phyloP scores from a whole-genome alignment of 257 asterid species.

The Fraxinus anomala region DNA sequence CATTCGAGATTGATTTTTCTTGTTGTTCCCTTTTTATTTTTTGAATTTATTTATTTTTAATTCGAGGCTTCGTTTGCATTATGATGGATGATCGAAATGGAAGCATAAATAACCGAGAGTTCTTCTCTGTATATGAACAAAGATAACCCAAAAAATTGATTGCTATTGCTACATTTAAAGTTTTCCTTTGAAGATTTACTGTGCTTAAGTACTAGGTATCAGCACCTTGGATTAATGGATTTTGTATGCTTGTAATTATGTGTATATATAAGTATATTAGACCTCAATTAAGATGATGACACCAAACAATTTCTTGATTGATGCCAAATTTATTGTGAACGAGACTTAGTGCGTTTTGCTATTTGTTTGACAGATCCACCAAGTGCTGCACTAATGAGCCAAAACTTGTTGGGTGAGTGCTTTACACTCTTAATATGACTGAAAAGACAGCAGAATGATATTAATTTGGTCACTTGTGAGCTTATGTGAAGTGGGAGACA shows the following conservation, averaged over 20 bases:
- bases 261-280: not conserved
- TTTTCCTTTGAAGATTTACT: not conserved
- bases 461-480: conserved; percentile 10
- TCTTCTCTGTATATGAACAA: not conserved
- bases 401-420: not conserved
- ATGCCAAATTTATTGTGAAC: not conserved
- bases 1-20: not conserved
- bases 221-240: not conserved
- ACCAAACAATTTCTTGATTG: not conserved
- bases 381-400: not conserved
- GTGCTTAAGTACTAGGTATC: not conserved
- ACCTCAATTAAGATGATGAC: not conserved
- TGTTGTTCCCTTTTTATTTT: not conserved
- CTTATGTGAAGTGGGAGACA: conserved; percentile 46
- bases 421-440: conserved; percentile 2
- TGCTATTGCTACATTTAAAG: not conserved
- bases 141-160: not conserved
- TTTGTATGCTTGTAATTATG: not conserved
- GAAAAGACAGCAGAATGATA: conserved; percentile 35
- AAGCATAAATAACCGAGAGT: not conserved
- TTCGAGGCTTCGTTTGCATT: not conserved
- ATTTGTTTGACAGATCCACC: conserved; percentile 1
- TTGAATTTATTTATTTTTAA: not conserved
- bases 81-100: conserved; percentile 2
- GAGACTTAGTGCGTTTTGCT: not conserved